Evolutionary conservation across 352 stramenopile species (phyloP), one percentile per base, ranked within the genome.

Genomic region (Phytophthora sansomeana): DNA sequence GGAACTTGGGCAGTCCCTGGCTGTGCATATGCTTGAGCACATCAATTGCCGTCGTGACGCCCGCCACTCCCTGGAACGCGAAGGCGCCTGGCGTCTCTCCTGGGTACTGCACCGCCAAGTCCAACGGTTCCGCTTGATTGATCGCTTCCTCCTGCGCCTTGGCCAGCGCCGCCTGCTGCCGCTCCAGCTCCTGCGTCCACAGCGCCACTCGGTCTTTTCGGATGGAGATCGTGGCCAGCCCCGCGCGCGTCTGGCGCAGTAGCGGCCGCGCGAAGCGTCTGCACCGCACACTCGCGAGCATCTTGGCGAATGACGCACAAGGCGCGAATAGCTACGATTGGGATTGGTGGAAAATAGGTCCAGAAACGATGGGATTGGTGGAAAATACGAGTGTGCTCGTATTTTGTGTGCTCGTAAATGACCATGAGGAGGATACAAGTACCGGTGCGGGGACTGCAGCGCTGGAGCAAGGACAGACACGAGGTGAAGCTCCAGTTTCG

Each of bases 11-110:
- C 32, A 91, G 29, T 1, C 75, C 77, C 8, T 70, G 58, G 47
- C 80, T 74, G 14, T 83, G 58, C 79, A 93, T 81, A 38, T 84
- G 42, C 38, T 78, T 84, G 11, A 93, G 73, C 16, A 92, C 70
- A 30, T 93, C 85, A 21, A 93, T 77, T 19, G 79, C 50, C 24
- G 83, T 89, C 3, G 75, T 79, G 9, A 70, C 74, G 11, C 80
- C 80, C 7, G 69, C 66, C 3, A 81, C 46, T 28, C 74, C 85
- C 5, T 65, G 58, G 47, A 93, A 90, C n/a, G 56, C 51, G 52
- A 86, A 80, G 17, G 38, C 51, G 11, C 64, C 64, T 1, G 52
- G 53, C 11, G 38, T 64, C 24, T 68, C 39, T 3, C 52, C 59
- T 11, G 57, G 61, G 32, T 65, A 62, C 30, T 86, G 66, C 54